A percentile compares a stretch with the other conserved stretches of the same genome.
Evolutionary conservation across 1,139 yeast genomes (phyloP).

Genomic region (Geotrichum bryndzae): DNA sequence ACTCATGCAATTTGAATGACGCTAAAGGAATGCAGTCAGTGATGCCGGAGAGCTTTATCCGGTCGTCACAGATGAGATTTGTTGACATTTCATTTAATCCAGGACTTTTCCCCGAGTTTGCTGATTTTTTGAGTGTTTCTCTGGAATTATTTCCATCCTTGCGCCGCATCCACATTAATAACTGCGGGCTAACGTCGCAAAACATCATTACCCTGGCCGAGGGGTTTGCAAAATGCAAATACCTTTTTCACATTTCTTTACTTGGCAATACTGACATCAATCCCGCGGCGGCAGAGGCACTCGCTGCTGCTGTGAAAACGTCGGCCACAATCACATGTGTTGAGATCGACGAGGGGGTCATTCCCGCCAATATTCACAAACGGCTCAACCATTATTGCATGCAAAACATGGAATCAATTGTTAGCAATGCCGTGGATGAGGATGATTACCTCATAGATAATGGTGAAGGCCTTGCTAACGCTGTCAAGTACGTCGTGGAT

Average conservation of each 20-base stretch:
- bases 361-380: constrained; percentile 66
- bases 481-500: constrained; percentile 29
- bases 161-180: constrained; percentile 71
- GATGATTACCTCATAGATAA: constrained; percentile 26
- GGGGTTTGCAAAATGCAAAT: constrained; percentile 60
- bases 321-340: constrained; percentile 61
- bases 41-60: constrained; percentile 41
- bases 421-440: constrained; percentile 29
- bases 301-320: constrained; percentile 64
- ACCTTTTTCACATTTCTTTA: constrained; percentile 71
- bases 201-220: constrained; percentile 64
- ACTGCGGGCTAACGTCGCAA: constrained; percentile 57
- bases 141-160: constrained; percentile 62
- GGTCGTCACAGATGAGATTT: constrained; percentile 54
- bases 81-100: constrained; percentile 75
- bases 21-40: constrained; percentile 51
- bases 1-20: constrained; percentile 55
- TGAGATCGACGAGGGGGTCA: constrained; percentile 63
- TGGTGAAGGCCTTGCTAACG: constrained; percentile 29
- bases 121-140: constrained; percentile 53
- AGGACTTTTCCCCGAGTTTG: constrained; percentile 62
- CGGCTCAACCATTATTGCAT: constrained; percentile 75
- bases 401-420: constrained; percentile 62
- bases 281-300: constrained; percentile 55
- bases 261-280: constrained; percentile 56